Evolutionary conservation across 2,329 filamentous ascomycete species (phyloP), one percentile per base, ranked within the genome.

Genomic region (Aspergillus carbonarius): DNA sequence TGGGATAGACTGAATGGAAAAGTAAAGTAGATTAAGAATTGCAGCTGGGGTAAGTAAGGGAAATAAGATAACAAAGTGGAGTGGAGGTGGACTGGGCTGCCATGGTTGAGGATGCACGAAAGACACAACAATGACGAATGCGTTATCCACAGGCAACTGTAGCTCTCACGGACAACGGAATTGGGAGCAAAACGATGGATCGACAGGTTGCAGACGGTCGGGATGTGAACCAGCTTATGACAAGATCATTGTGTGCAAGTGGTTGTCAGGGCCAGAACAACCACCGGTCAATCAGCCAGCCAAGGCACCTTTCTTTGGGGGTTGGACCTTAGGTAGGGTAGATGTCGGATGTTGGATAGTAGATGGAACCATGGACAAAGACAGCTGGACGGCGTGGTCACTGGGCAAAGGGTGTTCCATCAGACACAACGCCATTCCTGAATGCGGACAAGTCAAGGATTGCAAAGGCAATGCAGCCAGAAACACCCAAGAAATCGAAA

Each of bases 61-160:
- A 63, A 57, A 60, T 63, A 57, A 59, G 63, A 60, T 68, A 68
- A 61, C 69, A 69, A 65, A 68, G 56, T 61, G 57, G 60, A 61
- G 58, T 59, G 60, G 60, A 61, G 59, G 62, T 53, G 49, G 59
- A 59, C 17, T 49, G 48, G 44, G 50, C 44, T 47, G 63, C 55
- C 51, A 60, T 63, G 60, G 47, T 58, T 40, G 59, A 65, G 51
- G 55, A 66, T 62, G 65, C 64, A 63, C 60, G 60, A 65, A 64
- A 67, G 58, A 66, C 60, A 62, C 54, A 63, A 62, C 56, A 60
- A 66, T 68, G 66, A 72, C 68, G 64, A 65, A 70, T 65, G 68
- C 67, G 65, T 69, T 57, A 50, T 53, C 49, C 52, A 58, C 54
- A 27, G 37, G 48, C 34, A 51, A 55, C 40, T 18, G 52, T 57